Percentiles rank a stretch among this genome's conserved stretches.
phyloP scores from a whole-genome alignment of 768 basidiomycete genomes.

The Boletus subparvulus region DNA sequence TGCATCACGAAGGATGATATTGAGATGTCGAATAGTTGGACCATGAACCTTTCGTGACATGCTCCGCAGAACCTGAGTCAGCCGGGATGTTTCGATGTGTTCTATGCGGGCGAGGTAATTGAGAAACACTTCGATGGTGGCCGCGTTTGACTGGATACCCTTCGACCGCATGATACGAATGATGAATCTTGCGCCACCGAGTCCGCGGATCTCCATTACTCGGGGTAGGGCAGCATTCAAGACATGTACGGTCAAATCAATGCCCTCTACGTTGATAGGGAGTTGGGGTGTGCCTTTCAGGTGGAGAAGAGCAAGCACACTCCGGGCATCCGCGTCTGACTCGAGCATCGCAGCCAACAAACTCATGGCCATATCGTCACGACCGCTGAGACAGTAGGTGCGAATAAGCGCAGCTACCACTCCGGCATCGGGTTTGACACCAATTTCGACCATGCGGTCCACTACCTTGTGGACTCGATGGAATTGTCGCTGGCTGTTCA shows the following conservation, averaged over 20 bases:
- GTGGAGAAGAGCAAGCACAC: constrained; percentile 21
- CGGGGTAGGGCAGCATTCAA: constrained; percentile 64
- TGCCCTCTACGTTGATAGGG: constrained; percentile 30
- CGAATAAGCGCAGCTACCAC: constrained; percentile 56
- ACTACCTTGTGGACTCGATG: constrained; percentile 46
- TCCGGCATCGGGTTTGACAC: constrained; percentile 45
- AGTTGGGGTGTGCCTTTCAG: constrained; percentile 17
- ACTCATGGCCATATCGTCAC: constrained; percentile 49
- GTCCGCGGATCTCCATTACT: constrained; percentile 47
- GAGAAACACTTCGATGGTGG: constrained; percentile 57
- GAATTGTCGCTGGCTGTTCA: constrained; percentile 45
- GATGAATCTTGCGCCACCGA: constrained; percentile 46
- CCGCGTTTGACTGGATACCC: constrained; percentile 49
- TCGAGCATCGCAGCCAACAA: constrained; percentile 51
- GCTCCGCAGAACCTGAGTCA: constrained; percentile 49
- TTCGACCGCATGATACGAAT: constrained; percentile 56
- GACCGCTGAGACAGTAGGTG: constrained; percentile 49
- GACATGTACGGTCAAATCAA: constrained; percentile 42
- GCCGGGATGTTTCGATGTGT: constrained; percentile 42
- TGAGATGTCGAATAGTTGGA: constrained; percentile 57
- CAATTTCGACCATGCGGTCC: constrained; percentile 43
- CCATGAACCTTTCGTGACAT: constrained; percentile 43
- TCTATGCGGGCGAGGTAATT: constrained; percentile 47
- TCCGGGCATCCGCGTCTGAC: constrained; percentile 23
- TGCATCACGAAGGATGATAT: constrained; percentile 51